Evolutionary conservation across 208 protist genomes (phyloP).

Genomic region (Trypanosoma rangeli): DNA sequence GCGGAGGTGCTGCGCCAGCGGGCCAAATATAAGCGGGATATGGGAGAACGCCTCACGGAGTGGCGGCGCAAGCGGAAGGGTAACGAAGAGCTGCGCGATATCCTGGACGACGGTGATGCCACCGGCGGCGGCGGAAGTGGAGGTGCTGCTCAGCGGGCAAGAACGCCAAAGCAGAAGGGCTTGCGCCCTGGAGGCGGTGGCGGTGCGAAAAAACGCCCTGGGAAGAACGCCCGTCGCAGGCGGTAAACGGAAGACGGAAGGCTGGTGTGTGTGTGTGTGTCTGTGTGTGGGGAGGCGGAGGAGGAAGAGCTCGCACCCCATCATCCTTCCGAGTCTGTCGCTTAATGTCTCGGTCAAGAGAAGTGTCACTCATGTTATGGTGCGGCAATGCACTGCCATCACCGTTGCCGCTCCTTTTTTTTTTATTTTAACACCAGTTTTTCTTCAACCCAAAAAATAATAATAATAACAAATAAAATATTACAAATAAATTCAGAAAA

Average conservation of each 20-base stretch:
- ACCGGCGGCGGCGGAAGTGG: slow-evolving; percentile 20
- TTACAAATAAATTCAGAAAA: neutral
- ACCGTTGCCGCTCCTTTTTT: neutral
- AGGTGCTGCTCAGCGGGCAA: slow-evolving; percentile 10
- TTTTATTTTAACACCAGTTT: neutral
- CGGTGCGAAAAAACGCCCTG: slow-evolving; percentile 70
- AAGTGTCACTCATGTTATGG: neutral
- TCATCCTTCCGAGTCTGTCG: neutral
- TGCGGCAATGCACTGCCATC: neutral
- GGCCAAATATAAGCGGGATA: slow-evolving; percentile 93
- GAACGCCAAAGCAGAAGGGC: slow-evolving; percentile 38
- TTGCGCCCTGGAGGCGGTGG: slow-evolving; percentile 52
- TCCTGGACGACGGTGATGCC: slow-evolving; percentile 63
- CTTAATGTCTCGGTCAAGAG: slow-evolving; percentile 1
- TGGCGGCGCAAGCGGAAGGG: slow-evolving; percentile 87
- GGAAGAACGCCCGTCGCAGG: slow-evolving; percentile 83
- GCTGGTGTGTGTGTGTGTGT: slow-evolving; percentile 8
- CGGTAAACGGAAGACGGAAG: slow-evolving; percentile 17
- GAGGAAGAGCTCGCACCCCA: neutral
- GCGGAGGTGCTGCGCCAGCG: slow-evolving; percentile 92
- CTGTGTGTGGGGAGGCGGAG: slow-evolving; percentile 11
- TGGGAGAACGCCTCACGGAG: slow-evolving; percentile 80
- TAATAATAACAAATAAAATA: slow-evolving; percentile 13
- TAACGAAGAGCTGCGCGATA: slow-evolving; percentile 62
- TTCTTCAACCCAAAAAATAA: neutral